A percentile compares a stretch with the other conserved stretches of the same genome.
Conservation (phyloP, 345 rosid species). For the Eucalyptus cloeziana region DNA sequence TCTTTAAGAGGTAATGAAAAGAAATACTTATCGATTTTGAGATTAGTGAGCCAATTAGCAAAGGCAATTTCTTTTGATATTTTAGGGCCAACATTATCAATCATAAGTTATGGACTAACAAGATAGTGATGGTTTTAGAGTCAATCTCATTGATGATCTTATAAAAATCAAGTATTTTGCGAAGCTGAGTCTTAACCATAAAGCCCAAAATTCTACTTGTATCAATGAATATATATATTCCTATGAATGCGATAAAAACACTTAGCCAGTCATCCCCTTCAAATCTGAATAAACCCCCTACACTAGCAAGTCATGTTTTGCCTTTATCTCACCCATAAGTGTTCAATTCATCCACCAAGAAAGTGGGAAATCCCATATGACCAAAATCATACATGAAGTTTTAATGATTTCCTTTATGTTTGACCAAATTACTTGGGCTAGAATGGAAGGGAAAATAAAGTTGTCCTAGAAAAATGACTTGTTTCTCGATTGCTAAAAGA, state of each 20-base stretch:
- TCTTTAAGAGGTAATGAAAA: not conserved
- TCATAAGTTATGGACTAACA: not conserved
- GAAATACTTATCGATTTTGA: rapidly evolving
- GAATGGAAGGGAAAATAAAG: not conserved
- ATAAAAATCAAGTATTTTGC: not conserved
- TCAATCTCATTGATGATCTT: not conserved
- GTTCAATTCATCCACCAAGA: not conserved
- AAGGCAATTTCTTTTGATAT: not conserved
- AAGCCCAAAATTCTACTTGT: not conserved
- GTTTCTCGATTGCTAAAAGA: too few relatives aligned
- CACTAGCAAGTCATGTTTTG: not conserved
- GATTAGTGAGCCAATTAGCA: not conserved
- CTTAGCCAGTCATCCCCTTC: not conserved
- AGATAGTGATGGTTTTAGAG: not conserved
- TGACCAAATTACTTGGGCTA: rapidly evolving
- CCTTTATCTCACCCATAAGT: not conserved
- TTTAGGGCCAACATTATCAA: not conserved
- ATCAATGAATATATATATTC: not conserved
- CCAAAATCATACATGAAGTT: not conserved
- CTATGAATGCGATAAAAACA: not conserved
- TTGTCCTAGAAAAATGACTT: not conserved
- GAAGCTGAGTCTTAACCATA: not conserved
- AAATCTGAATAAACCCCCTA: not conserved
- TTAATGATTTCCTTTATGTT: not conserved
- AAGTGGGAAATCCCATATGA: too few relatives aligned